phyloP scores from a whole-genome alignment of 495 filamentous ascomycete genomes.

The Cenococcum geophilum region DNA sequence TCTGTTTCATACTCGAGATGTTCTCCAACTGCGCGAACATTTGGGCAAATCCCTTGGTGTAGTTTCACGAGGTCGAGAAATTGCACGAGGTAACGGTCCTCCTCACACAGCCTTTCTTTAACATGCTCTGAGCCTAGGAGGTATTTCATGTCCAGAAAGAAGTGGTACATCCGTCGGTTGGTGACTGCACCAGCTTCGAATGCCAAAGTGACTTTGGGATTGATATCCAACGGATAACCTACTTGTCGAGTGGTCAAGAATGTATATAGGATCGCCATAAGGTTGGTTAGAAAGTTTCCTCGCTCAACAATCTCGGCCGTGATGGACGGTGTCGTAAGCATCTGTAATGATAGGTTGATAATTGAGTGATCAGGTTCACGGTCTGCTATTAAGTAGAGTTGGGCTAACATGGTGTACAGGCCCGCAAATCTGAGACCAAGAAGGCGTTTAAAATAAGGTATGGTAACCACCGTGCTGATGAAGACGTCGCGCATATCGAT shows the following conservation, averaged over 20 bases:
- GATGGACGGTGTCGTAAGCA: constrained; percentile 93
- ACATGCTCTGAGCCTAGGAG: constrained; percentile 83
- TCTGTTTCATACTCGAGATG: constrained; percentile 98
- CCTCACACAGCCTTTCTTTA: constrained; percentile 69
- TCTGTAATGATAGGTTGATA: constrained; percentile 92
- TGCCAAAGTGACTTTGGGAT: constrained; percentile 73
- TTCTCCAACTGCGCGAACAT: constrained; percentile 81
- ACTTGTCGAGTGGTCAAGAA: constrained; percentile 95
- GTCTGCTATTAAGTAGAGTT: constrained; percentile 93
- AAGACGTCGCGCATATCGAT: constrained; percentile 88
- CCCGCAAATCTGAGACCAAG: constrained; percentile 87
- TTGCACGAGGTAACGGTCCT: constrained; percentile 82
- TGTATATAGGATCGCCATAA: constrained; percentile 94
- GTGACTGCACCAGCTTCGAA: constrained; percentile 91
- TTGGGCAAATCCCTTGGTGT: constrained; percentile 94
- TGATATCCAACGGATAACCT: constrained; percentile 81
- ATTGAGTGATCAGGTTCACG: constrained; percentile 97
- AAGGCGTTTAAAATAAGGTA: constrained; percentile 94
- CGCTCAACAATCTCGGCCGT: constrained; percentile 88
- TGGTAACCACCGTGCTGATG: constrained; percentile 90
- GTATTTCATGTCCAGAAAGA: constrained; percentile 88
- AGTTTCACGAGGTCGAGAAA: constrained; percentile 94
- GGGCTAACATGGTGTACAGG: constrained; percentile 85
- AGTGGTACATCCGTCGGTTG: constrained; percentile 92
- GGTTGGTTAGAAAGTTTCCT: constrained; percentile 92